Base-by-base conservation (phyloP, 1,284 basidiomycete species). In the Leucoagaricus sp. region DNA sequence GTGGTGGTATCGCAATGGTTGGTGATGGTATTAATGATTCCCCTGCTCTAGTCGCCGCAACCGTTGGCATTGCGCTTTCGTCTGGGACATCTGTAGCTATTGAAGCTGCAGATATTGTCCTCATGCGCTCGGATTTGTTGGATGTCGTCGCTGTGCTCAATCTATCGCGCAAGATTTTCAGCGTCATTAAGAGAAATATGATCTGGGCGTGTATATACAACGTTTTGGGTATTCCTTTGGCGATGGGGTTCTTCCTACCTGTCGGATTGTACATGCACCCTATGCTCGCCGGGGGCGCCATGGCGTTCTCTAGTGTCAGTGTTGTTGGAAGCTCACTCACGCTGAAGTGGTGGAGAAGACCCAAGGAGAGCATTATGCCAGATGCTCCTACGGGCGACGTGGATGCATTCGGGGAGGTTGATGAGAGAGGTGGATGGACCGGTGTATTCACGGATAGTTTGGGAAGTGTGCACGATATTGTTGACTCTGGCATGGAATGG, bases 1-100 rank as follows among this genome's bases (percentile, higher is more conserved):
- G 76, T 2, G 84, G 82, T 23, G 89, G 86, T 33, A 89, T 96
- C 21, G 95, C 93, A 1, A 96, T 97, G 94, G 95, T 99, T 48
- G 97, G 97, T 19, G 97, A 99, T 71, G 97, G 97, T 17, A 97
- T 99, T 76, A 99, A 99, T 72, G 97, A 99, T 70, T 96, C 95
- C 0, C 96, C 96, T 0, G 97, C 96, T 1, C 86, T 99, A 1
- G 96, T 96, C 15, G 93, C 92, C 2, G 93, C 96, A 0, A 93
- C 94, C 1, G 90, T 99, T 29, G 97, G 97, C 23, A 96, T 99
- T 60, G 97, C 97, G 0, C 84, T 99, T 1, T 94, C 93, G 17
- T 93, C 93, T 0, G 97, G 97, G 21, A 96, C 97, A 5, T 96
- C 94, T 23, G 93, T 99, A 36, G 97, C 97, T 3, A 91, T 99